Conservation (phyloP, 1,284 basidiomycete genomes). For the Golubevia sp. region DNA sequence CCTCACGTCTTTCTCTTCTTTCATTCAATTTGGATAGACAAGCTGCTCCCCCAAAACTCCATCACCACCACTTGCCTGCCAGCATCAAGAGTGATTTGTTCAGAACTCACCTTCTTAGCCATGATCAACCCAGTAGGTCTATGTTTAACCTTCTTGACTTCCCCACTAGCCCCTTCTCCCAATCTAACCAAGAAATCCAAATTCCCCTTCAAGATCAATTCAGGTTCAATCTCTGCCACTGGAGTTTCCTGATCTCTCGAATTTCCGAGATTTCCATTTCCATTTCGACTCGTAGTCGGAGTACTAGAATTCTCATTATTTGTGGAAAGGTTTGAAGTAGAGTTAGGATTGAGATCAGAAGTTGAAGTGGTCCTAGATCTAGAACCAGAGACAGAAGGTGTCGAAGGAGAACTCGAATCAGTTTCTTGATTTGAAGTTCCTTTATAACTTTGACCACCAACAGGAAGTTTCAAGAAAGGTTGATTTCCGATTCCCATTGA, state of each 20-base stretch:
- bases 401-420: too few species aligned
- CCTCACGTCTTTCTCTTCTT: too few species aligned
- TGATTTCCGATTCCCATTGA: neutral
- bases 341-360: conserved; percentile 1
- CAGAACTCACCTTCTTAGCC: conserved; percentile 77
- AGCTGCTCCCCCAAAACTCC: too few species aligned
- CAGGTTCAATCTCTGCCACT: conserved; percentile 20
- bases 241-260: neutral
- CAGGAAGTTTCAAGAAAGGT: neutral
- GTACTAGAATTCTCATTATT: conserved; percentile 2
- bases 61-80: too few species aligned
- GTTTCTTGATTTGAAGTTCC: too few species aligned
- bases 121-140: conserved; percentile 76
- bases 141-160: conserved; percentile 87
- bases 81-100: too few species aligned
- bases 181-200: conserved; percentile 76
- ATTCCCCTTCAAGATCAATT: conserved; percentile 63
- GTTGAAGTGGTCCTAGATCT: neutral
- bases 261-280: too few species aligned
- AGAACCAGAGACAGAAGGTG: too few species aligned
- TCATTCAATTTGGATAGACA: too few species aligned
- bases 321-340: neutral
- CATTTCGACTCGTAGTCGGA: neutral
- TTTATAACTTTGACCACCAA: conserved; percentile 4
- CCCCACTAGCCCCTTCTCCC: conserved; percentile 94